Base-by-base conservation (phyloP, 371 early-diverging fungal genomes). In the Mucor lusitanicus region DNA sequence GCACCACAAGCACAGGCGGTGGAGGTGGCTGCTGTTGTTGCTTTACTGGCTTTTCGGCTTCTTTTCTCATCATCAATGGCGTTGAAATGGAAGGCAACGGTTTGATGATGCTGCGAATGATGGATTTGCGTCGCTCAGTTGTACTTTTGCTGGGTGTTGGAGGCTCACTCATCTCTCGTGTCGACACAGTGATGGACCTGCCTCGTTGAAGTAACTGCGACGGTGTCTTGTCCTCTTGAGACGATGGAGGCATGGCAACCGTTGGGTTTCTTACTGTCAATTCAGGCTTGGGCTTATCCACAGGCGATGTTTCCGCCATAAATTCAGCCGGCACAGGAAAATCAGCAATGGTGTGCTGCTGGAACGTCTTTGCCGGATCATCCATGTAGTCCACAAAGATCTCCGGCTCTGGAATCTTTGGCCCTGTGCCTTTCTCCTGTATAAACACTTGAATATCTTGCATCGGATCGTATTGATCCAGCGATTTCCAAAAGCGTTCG, bases 401-500 rank as follows among this genome's bases (percentile, higher is more conserved):
- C 30, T 80, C 79, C 1, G 78, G 74, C 50, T 74, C 84, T 65
- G 83, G 83, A 54, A 83, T 83, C 68, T 77, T 69, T 9, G 90
- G 87, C 0, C 97, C 97, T 0, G 97, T 96, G 3, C 90, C 88
- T 68, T 83, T 85, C 28, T 79, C 80, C 17, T 88, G 81, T 32
- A 96, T 83, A 57, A 94, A 95, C 12, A 75, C 65, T 6, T 85
- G 72, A 35, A 97, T 85, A 65, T 97, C 94, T 27, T 83, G 77
- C 12, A 84, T 82, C 17, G 92, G 84, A 68, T 92, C 82, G 71
- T 90, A 91, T 50, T 83, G 71, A 65, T 93, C 94, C 28, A 94
- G 69, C 6, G 87, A 78, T 9, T 81, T 79, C 64, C 93, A 81
- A 63, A 94, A 87, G 0, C 89, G 83, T 65, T 94, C 94, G 65